Percentiles rank a stretch among this genome's conserved stretches.
Conservation (phyloP, 208 protist genomes). For the Trypanosoma avium region DNA sequence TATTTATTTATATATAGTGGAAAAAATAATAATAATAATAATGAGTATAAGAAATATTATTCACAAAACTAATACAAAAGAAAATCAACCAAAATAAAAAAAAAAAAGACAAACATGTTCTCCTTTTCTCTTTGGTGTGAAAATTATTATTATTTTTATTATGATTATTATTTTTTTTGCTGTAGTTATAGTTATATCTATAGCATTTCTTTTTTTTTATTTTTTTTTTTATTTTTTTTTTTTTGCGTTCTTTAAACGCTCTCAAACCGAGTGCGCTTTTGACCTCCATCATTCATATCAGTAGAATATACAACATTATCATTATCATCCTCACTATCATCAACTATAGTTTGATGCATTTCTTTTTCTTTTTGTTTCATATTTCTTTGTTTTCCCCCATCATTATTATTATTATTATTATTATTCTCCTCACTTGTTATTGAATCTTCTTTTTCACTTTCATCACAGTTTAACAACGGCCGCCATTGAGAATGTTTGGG, state of each 20-base stretch:
- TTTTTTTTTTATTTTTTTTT: conserved; percentile 4
- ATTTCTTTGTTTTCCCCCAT: background rate
- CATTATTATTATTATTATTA: background rate
- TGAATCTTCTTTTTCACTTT: background rate
- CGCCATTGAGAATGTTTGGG: conserved; percentile 9
- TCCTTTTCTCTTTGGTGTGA: no score
- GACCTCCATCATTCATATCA: background rate
- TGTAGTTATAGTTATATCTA: no score
- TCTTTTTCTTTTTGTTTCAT: background rate
- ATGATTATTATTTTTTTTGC: no score
- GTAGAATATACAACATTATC: background rate
- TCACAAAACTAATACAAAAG: no score
- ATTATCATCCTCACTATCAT: background rate
- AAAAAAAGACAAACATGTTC: no score
- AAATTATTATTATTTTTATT: no score
- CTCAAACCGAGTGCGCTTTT: background rate
- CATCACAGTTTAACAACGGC: no score
- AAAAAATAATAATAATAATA: no score
- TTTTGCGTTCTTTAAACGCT: background rate
- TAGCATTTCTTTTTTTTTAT: no score
- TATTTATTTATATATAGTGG: no score
- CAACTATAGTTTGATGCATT: background rate
- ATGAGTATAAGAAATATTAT: no score
- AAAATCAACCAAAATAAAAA: no score
- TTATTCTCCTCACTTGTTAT: background rate